Evolutionary conservation across 2,329 filamentous ascomycete genomes (phyloP).

Genomic region (Plectosphaerella cucumerina): DNA sequence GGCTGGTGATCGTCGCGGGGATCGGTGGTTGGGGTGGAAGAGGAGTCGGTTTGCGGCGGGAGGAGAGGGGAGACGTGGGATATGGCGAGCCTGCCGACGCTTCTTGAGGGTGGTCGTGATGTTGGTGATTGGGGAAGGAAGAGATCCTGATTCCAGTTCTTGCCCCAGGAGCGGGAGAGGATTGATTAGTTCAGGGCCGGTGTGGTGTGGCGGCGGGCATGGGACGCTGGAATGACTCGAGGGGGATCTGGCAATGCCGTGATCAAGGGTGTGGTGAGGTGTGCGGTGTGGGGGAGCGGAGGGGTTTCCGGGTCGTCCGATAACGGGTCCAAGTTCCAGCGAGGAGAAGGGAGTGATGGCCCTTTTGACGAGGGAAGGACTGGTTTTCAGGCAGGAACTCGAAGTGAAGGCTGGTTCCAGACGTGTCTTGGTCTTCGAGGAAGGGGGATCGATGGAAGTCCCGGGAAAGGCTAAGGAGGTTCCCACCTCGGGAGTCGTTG

Average conservation of each 20-base stretch:
- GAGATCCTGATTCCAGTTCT: not conserved
- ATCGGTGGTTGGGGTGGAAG: not conserved
- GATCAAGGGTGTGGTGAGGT: not conserved
- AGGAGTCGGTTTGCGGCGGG: not conserved
- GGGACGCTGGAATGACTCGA: not conserved
- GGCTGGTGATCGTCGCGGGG: constrained; percentile 36
- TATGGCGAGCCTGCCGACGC: not conserved
- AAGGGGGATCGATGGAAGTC: too few species aligned
- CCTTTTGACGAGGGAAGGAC: too few species aligned
- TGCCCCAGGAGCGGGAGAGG: not conserved
- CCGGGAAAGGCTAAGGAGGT: too few species aligned
- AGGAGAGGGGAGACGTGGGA: too few species aligned
- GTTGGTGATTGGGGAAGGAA: not conserved
- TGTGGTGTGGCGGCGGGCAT: not conserved
- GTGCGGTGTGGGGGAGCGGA: constrained; percentile 1
- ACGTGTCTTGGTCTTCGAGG: too few species aligned
- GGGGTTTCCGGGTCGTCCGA: not conserved
- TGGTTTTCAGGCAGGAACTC: too few species aligned
- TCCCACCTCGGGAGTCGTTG: too few species aligned
- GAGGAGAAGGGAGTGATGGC: constrained; percentile 1
- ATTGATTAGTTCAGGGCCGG: too few species aligned
- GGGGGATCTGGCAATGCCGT: not conserved
- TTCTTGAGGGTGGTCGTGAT: not conserved
- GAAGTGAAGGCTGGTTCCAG: too few species aligned
- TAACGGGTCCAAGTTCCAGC: constrained; percentile 6